Base-by-base conservation (phyloP, 345 rosid genomes). In the Populus ilicifolia region DNA sequence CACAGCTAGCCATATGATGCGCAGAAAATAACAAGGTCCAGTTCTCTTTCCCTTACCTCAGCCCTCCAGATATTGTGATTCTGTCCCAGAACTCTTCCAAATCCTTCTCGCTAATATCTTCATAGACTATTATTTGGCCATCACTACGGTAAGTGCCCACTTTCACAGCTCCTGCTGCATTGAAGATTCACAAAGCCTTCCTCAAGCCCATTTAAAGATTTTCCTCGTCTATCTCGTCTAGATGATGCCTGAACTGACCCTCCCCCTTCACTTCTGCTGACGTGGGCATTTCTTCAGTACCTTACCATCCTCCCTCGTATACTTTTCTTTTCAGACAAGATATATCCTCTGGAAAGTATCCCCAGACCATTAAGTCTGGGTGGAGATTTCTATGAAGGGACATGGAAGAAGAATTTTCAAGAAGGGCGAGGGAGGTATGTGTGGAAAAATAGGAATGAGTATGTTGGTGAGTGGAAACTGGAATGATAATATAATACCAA, bases 351-450 rank as follows among this genome's bases (percentile, higher is more conserved):
- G 36, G 92, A 43, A 90, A 89, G 83, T 89, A 87, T 69, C 96
- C 96, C 96, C 5, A 33, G 36, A 33, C 36, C 36, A 33, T 33
- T 33, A 33, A 33, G 35, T 33, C 5, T 33, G 5, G 36, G 36
- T 68, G 99, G 99, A 27, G 99, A 96, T 62, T 86, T 82, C 79
- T 96, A 93, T 69, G 90, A 89, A 20, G 99, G 99, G 6, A 71
- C 83, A 1, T 96, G 99, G 99, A 87, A 86, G 85, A 83, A 90
- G 83, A 96, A 96, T 75, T 76, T 94, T 1, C 98, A 92, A 69
- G 99, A 96, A 12, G 99, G 99, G 0, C 83, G 87, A 17, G 99
- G 99, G 6, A 79, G 95, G 29, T 96, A 96, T 36, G 93, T 91
- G 2, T 96, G 98, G 99, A 84, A 85, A 70, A 94, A 96, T 80